phyloP scores from a whole-genome alignment of 2,329 filamentous ascomycete genomes.

The Ceratocystis lukuohia region DNA sequence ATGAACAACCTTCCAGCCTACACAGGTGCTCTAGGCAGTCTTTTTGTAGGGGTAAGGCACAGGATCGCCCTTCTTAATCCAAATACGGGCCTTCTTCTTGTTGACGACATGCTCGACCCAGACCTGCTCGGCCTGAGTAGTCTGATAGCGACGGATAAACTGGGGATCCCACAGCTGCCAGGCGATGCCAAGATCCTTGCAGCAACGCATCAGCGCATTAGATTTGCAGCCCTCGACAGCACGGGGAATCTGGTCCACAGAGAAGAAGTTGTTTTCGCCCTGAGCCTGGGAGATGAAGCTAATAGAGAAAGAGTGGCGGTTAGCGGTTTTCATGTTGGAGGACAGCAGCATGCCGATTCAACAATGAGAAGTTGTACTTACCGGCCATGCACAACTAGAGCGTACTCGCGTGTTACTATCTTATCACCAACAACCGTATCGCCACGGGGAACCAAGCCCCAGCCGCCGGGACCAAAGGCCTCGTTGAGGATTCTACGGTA shows the following conservation, averaged over 20 bases:
- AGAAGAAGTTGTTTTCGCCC: slow-evolving; percentile 90
- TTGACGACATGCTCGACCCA: slow-evolving; percentile 80
- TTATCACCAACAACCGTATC: slow-evolving; percentile 75
- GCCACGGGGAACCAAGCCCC: slow-evolving; percentile 81
- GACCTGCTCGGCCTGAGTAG: slow-evolving; percentile 57
- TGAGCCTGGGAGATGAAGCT: slow-evolving; percentile 86
- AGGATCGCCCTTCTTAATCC: slow-evolving; percentile 62
- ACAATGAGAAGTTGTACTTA: slow-evolving; percentile 32
- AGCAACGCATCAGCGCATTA: slow-evolving; percentile 94
- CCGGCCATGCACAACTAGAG: slow-evolving; percentile 76
- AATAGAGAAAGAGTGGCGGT: neutral
- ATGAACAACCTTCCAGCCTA: neutral
- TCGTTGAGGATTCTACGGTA: slow-evolving; percentile 81
- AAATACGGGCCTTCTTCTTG: slow-evolving; percentile 84
- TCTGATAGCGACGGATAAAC: slow-evolving; percentile 74
- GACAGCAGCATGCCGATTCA: neutral
- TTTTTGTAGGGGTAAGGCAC: slow-evolving; percentile 48
- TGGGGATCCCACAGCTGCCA: slow-evolving; percentile 93
- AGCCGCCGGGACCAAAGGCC: slow-evolving; percentile 88
- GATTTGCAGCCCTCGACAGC: slow-evolving; percentile 95
- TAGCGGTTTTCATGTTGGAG: neutral
- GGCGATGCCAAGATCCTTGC: slow-evolving; percentile 91
- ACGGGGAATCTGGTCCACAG: slow-evolving; percentile 76
- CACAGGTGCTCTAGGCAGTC: slow-evolving; percentile 14
- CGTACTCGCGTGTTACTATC: slow-evolving; percentile 79